Evolutionary conservation across 2,329 filamentous ascomycete genomes (phyloP), one percentile per base, ranked within the genome.

Genomic region (Claviceps maximensis): DNA sequence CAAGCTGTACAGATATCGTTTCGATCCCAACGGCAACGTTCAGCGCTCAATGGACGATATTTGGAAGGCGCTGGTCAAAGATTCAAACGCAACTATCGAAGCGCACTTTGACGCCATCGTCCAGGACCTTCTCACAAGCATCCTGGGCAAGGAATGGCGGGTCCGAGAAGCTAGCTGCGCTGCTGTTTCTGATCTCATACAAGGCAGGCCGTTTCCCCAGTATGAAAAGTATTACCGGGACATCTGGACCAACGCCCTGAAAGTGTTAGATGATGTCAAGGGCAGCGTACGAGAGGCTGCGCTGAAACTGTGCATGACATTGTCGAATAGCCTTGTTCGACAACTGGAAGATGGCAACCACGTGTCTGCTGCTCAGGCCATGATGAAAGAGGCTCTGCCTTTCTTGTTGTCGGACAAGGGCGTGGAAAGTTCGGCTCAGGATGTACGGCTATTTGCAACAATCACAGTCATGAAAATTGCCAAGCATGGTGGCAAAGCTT

Each of bases 31-130:
- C 63, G 77, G 83, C 2, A 95, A 95, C 58, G 93, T 97, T 13
- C 88, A 91, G 65, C 79, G 83, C 48, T 95, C 91, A 0, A 98
- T 98, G 93, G 90, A 95, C 54, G 89, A 94, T 57, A 97, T 98
- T 58, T 98, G 93, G 93, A 90, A 87, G 61, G 85, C 91, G 0
- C 72, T 98, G n/a, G 89, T 97, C 52, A 95, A 94, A 63, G 89
- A 97, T 60, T 80, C 88, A 1, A 83, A 80, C 19, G 75, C 78
- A 0, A 87, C 86, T 0, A 79, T 97, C 45, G 84, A 93, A 58
- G 73, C 76, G 19, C 79, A 97, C 67, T 96, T 97, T 63, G 86
- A 95, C 58, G 80, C 81, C 9, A 97, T 98, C 61, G 85, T 98
- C 73, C 76, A 84, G 10, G 93, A 98, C 64, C 72, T 97, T 7